Conservation (phyloP, 257 asterid genomes). For the Linaria vulgaris region DNA sequence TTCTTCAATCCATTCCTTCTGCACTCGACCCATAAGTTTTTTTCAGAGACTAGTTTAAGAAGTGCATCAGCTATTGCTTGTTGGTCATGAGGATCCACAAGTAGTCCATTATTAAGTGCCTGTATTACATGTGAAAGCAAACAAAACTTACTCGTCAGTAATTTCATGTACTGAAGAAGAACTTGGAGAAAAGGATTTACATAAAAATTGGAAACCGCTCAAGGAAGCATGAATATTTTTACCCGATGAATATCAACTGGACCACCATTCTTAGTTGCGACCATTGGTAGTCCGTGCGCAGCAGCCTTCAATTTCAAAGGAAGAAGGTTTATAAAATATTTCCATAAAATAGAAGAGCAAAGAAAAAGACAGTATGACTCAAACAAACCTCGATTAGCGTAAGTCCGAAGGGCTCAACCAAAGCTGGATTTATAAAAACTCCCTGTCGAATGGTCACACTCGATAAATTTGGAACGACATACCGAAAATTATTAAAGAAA, state of each 20-base stretch:
- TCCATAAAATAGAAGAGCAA: background rate
- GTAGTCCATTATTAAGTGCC: conserved; percentile 79
- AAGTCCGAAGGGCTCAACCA: conserved; percentile 53
- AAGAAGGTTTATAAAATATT: conserved; percentile 3
- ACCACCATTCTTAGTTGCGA: conserved; percentile 55
- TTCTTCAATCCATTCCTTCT: conserved; percentile 71
- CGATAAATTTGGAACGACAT: background rate
- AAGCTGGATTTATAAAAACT: conserved; percentile 51
- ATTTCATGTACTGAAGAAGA: background rate
- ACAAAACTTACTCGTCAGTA: background rate
- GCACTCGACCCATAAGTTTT: conserved; percentile 79
- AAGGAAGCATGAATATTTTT: conserved; percentile 8
- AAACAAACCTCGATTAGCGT: conserved; percentile 49
- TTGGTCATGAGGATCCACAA: conserved; percentile 82
- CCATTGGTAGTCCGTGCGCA: conserved; percentile 55
- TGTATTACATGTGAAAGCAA: conserved; percentile 15
- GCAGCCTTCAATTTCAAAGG: conserved; percentile 39
- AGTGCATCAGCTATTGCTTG: conserved; percentile 65
- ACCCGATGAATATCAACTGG: conserved; percentile 59
- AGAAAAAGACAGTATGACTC: background rate
- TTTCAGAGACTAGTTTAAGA: conserved; percentile 72
- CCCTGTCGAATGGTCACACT: conserved; percentile 31
- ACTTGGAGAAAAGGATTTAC: background rate
- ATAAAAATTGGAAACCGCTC: background rate
- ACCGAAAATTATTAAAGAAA: background rate